These are phyloP conservation scores for Lactifluus piperatus DNA, from an alignment of 768 basidiomycete species.

Conservation along the genomic window DNA sequence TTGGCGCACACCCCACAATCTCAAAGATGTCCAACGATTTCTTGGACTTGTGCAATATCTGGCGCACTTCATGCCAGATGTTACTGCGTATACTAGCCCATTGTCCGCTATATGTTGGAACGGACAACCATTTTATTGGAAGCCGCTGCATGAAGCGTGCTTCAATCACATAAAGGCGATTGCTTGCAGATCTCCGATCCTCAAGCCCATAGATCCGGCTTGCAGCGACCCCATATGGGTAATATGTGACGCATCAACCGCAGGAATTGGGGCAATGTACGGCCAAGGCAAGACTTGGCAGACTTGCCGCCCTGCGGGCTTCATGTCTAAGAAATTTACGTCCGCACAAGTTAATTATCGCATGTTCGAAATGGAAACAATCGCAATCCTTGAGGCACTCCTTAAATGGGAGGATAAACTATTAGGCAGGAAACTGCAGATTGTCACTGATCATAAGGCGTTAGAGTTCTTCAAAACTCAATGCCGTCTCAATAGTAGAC, in stretches of 20 bases:
- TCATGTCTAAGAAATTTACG: conserved; percentile 20
- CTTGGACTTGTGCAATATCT: no score
- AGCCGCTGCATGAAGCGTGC: no score
- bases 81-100: conserved; percentile 28
- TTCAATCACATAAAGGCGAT: conserved; percentile 21
- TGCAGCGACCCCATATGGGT: conserved; percentile 21
- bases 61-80: conserved; percentile 30
- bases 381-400: no score
- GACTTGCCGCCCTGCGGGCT: conserved; percentile 25
- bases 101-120: conserved; percentile 26
- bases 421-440: conserved; percentile 23
- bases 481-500: no score
- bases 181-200: no score
- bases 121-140: no score
- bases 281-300: conserved; percentile 16
- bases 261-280: conserved; percentile 23
- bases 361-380: no score
- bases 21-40: conserved; percentile 33
- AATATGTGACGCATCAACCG: conserved; percentile 20
- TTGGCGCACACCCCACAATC: conserved; percentile 29
- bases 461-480: conserved; percentile 27
- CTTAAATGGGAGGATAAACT: conserved; percentile 29
- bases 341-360: conserved; percentile 21
- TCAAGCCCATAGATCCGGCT: conserved; percentile 18
- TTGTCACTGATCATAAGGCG: neutral